Conservation (phyloP, 208 protist genomes). For the Leishmania amazonensis region DNA sequence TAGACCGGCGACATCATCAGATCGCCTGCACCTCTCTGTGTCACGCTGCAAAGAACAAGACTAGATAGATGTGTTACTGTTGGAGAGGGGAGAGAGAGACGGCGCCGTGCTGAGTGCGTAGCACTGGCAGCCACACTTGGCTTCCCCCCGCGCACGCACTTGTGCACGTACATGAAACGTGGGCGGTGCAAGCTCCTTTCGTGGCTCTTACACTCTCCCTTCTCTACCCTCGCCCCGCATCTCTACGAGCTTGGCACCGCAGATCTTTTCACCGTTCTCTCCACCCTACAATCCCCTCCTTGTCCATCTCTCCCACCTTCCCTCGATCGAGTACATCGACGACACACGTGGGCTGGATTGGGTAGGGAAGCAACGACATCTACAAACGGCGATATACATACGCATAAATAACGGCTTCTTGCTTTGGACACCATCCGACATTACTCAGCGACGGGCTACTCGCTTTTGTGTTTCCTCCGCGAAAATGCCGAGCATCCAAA, state of each 20-base stretch:
- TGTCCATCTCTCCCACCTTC: background rate
- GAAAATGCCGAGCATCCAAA: slow-evolving; percentile 18
- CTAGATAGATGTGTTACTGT: background rate
- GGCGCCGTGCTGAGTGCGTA: background rate
- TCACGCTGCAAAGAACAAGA: background rate
- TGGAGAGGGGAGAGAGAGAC: background rate
- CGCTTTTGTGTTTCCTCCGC: background rate
- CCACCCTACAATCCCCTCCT: slow-evolving; percentile 7
- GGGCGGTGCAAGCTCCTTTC: background rate
- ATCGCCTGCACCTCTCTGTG: background rate
- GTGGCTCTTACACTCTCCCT: background rate
- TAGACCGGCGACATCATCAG: background rate
- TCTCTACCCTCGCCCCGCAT: background rate
- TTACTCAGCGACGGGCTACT: background rate
- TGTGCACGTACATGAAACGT: background rate
- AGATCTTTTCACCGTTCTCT: slow-evolving; percentile 2
- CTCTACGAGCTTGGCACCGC: background rate
- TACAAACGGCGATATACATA: background rate
- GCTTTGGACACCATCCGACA: background rate
- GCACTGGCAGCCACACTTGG: background rate
- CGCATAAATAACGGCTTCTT: background rate
- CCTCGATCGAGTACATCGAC: background rate
- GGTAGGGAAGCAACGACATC: background rate
- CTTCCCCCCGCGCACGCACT: background rate
- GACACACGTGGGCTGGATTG: background rate